Conservation (phyloP, 768 basidiomycete genomes). For the Boletus subparvulus region DNA sequence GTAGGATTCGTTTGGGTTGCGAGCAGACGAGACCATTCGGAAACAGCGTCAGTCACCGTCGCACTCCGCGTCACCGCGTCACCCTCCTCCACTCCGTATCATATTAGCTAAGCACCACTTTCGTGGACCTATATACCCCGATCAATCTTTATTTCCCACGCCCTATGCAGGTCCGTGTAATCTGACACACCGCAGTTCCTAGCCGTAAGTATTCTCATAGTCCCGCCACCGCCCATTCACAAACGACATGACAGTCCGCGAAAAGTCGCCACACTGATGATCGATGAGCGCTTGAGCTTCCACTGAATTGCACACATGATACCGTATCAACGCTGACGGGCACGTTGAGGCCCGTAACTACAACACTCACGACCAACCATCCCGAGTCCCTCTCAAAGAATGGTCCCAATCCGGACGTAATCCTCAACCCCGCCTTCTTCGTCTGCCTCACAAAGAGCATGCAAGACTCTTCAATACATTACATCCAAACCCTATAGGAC, state of each 20-base stretch:
- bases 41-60: constrained; percentile 24
- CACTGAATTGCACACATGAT: neutral
- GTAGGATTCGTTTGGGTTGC: constrained; percentile 52
- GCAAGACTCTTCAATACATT: constrained; percentile 52
- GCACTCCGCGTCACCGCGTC: constrained; percentile 25
- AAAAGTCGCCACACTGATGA: neutral
- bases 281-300: too few species aligned
- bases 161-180: neutral
- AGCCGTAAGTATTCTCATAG: neutral
- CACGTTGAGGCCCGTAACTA: constrained; percentile 39
- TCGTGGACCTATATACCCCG: constrained; percentile 10
- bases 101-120: constrained; percentile 20
- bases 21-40: constrained; percentile 35
- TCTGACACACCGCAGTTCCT: neutral
- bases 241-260: too few species aligned
- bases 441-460: constrained; percentile 40
- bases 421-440: constrained; percentile 13
- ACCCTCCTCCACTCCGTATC: neutral
- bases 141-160: constrained; percentile 11
- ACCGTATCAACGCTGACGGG: constrained; percentile 10
- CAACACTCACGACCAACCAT: constrained; percentile 11
- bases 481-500: constrained; percentile 47
- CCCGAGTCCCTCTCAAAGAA: constrained; percentile 4
- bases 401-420: constrained; percentile 17
- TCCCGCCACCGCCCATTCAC: too few species aligned